Evolutionary conservation across 331 rosid species (phyloP).

Genomic region (Phaseolus coccineus): DNA sequence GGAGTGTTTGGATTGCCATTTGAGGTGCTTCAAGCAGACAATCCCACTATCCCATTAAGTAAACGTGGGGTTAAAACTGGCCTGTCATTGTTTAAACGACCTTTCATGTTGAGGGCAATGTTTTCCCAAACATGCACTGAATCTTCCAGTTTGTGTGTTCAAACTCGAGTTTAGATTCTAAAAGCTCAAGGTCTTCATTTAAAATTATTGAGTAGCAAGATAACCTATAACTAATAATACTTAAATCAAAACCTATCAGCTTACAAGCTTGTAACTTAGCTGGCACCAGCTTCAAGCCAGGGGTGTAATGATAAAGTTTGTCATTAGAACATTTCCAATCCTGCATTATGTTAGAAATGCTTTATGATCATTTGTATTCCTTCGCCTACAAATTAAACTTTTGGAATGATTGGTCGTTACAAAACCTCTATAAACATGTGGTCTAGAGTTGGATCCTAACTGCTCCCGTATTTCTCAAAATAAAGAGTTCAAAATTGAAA

Average conservation of each 20-base stretch:
- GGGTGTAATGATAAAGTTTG: neutral
- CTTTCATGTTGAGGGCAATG: neutral
- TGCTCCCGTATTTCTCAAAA: neutral
- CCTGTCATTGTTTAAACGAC: neutral
- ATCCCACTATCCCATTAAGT: neutral
- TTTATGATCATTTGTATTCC: neutral
- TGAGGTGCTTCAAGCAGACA: neutral
- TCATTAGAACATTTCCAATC: neutral
- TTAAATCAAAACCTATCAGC: constrained; percentile 12
- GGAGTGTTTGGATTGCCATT: neutral
- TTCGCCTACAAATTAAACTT: constrained; percentile 1
- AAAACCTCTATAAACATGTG: neutral
- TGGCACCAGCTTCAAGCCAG: neutral
- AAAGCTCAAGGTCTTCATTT: constrained; percentile 22
- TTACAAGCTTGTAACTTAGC: constrained; percentile 31
- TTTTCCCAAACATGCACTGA: neutral
- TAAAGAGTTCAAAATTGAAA: neutral
- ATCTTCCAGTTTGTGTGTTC: neutral
- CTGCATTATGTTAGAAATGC: constrained; percentile 14
- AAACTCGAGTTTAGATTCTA: constrained; percentile 2
- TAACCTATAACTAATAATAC: neutral
- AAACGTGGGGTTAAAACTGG: neutral
- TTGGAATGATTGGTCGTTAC: neutral
- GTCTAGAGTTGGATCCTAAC: neutral
- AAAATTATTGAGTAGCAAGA: constrained; percentile 25